Conservation (phyloP, 2,329 filamentous ascomycete genomes). For the Shiraia bambusicola region DNA sequence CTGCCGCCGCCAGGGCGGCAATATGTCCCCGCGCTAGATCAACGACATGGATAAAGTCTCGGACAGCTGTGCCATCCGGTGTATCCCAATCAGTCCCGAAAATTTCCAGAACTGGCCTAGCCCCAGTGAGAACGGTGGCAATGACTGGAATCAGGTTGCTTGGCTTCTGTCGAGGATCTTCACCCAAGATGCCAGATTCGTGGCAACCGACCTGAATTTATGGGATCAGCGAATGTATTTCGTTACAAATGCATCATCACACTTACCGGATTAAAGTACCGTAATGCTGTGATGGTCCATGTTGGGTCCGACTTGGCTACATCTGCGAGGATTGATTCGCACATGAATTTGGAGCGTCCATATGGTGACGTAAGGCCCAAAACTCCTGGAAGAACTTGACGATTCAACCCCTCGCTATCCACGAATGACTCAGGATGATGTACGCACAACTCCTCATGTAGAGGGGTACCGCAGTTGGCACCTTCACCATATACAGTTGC, state of each 20-base stretch:
- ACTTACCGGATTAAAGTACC: constrained; percentile 65
- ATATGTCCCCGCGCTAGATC: constrained; percentile 66
- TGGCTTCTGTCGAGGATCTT: constrained; percentile 62
- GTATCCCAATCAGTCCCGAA: constrained; percentile 68
- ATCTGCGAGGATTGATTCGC: constrained; percentile 66
- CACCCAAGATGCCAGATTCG: constrained; percentile 62
- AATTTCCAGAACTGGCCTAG: constrained; percentile 57
- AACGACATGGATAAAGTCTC: constrained; percentile 68
- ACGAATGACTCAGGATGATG: constrained; percentile 51
- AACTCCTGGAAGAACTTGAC: constrained; percentile 51
- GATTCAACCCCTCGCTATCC: constrained; percentile 48
- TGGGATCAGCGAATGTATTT: not conserved
- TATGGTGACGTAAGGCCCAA: constrained; percentile 65
- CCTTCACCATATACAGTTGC: constrained; percentile 64
- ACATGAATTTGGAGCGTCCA: constrained; percentile 67
- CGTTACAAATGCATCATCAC: not conserved
- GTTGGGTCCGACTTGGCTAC: constrained; percentile 60
- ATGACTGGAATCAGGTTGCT: constrained; percentile 68
- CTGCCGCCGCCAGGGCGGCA: constrained; percentile 55
- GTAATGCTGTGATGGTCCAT: constrained; percentile 64
- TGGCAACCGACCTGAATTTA: constrained; percentile 58
- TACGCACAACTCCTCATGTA: constrained; percentile 59
- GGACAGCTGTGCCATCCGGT: constrained; percentile 64
- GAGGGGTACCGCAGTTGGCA: constrained; percentile 48
- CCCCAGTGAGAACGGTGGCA: constrained; percentile 61